phyloP scores from a whole-genome alignment of 169 alveolate genomes.

The Toxoplasma gondii region DNA sequence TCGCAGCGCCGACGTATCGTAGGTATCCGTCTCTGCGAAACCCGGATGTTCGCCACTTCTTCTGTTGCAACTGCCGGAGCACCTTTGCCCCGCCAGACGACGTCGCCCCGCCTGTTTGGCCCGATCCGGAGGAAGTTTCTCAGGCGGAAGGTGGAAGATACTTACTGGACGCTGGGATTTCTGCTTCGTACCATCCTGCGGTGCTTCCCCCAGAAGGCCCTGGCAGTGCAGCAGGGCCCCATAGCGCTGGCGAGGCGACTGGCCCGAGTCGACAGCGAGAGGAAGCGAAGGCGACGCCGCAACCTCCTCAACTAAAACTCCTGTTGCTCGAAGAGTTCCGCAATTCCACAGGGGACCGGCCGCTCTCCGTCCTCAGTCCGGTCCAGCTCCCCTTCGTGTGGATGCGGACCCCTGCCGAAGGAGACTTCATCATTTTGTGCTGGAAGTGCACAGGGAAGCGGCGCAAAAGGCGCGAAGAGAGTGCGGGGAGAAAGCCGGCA shows the following conservation, averaged over 20 bases:
- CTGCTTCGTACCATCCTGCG: neutral
- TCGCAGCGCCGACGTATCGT: neutral
- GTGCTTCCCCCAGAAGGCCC: neutral
- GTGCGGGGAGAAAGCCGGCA: neutral
- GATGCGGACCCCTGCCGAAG: conserved; percentile 9
- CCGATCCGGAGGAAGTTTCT: neutral
- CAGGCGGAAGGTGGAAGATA: neutral
- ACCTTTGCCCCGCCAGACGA: conserved; percentile 45
- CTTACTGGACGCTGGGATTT: neutral
- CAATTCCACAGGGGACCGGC: neutral
- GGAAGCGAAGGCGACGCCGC: neutral
- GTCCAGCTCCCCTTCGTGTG: conserved; percentile 34
- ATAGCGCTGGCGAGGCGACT: neutral
- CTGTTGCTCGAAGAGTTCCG: neutral
- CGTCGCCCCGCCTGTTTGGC: conserved; percentile 21
- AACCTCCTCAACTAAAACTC: neutral
- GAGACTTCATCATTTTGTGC: neutral
- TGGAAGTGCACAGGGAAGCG: conserved; percentile 31
- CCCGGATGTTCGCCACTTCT: conserved; percentile 39
- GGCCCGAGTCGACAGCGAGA: too few relatives aligned
- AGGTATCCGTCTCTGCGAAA: conserved; percentile 26
- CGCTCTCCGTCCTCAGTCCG: neutral
- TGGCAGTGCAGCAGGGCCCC: too few relatives aligned
- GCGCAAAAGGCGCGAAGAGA: neutral
- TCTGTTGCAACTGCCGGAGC: conserved; percentile 39